Evolutionary conservation across 345 rosid species (phyloP), one percentile per base, ranked within the genome.

Genomic region (Eucalyptus sp.): DNA sequence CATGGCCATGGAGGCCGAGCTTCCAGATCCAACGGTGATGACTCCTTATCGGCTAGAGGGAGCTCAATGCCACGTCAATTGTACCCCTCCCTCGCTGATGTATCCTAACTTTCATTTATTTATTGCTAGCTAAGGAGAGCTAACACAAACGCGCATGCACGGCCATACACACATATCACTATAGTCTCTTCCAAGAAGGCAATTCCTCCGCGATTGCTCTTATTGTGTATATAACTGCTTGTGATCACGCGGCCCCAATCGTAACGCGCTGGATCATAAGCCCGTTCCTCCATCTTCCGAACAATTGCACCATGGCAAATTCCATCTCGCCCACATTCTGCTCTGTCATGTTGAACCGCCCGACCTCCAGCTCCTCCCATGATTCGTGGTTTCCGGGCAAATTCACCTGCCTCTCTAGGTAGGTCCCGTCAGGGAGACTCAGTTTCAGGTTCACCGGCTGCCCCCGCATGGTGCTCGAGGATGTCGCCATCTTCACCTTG

Each of bases 91-190:
- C 49, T 48, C 49, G 49, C 4, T 48, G 49, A 48, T 48, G 49
- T 48, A 48, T 48, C 49, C 49, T 48, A 48, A 49, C 27, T 62
- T 62, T 29, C 33, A 29, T 62, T 29, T 62, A 62, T 27, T 58
- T 1, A 62, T 62, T 13, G 13, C 33, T 13, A 3, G 68, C 33
- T 62, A 27, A 62, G 33, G 4, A 62, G 4, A 62, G 4, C 2
- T 6, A 3, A 15, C 18, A 7, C 37, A 14, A 14, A 14, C 17
- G 1, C 5, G 5, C 76, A n/a, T 2, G 17, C 4, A 1, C 9
- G 37, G 7, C 71, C 33, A 3, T 14, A n/a, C 71, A 6, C 71
- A 64, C 37, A 5, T 58, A 25, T n/a, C 76, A 64, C 33, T 64
- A 7, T 29, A n/a, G 76, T 64, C 76, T 29, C 17, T n/a, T n/a